Base-by-base conservation (phyloP, 805 yeast species). In the Pichia exigua region DNA sequence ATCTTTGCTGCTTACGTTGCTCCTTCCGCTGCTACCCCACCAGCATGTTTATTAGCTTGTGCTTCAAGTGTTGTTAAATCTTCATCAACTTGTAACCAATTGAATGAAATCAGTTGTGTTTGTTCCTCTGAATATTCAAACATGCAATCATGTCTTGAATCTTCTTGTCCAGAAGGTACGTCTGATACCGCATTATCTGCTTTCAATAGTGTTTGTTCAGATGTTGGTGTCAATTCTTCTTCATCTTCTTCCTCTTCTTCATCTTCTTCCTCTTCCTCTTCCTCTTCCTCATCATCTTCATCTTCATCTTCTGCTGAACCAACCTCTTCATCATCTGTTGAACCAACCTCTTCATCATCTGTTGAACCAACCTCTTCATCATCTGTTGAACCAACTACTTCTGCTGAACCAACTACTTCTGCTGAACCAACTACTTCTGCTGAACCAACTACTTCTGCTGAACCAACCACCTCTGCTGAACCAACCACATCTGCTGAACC, bases 21-120 rank as follows among this genome's bases (percentile, higher is more conserved):
- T 39, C 71, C 77, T 24, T 62, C 74, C 32, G 75, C 76, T 30
- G 78, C 81, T 45, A 75, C 92, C 51, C 94, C 96, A 48, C 96
- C 97, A 54, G 96, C 97, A 40, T 90, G 96, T 75, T 72, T 90
- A 59, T 75, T 90, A 67, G 95, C 96, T 42, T 89, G 96, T 78
- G 92, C 87, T 53, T 77, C 88, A 52, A 76, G 79, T 62, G 91
- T 85, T 51, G 73, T 77, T 56, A 77, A 77, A 65, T 55, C 60
- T 7, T 75, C 82, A 17, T 68, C 79, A 42, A 54, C 71, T 45
- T 86, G 94, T 69, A 59, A 71, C 53, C 73, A 82, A 52, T 67
- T 88, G 66, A 78, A 78, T 66, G 81, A 85, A 63, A 73, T 87
- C 58, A 61, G 71, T 43, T 89, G 96, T 74, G 70, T 86, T 61